Conservation (phyloP, 805 yeast species). For the Wickerhamiella brachini region DNA sequence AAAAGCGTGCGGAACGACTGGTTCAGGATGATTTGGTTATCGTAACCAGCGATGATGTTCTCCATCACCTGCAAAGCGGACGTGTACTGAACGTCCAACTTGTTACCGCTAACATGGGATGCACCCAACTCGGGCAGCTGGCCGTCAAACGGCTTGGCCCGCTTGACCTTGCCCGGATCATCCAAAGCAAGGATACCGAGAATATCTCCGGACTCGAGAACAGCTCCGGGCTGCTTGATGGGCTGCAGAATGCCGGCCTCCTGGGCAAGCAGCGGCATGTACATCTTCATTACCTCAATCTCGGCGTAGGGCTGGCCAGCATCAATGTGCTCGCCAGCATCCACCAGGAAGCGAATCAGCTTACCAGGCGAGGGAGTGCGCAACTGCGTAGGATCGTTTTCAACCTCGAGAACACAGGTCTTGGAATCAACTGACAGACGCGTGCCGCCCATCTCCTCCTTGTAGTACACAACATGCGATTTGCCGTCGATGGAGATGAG, state of each 20-base stretch:
- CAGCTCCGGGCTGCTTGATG: slow-evolving; percentile 97
- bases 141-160: slow-evolving; percentile 89
- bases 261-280: slow-evolving; percentile 90
- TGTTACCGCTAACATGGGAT: slow-evolving; percentile 70
- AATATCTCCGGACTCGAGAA: slow-evolving; percentile 91
- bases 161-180: slow-evolving; percentile 94
- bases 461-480: slow-evolving; percentile 93
- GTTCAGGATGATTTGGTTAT: slow-evolving; percentile 89
- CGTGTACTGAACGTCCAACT: slow-evolving; percentile 63
- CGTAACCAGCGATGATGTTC: slow-evolving; percentile 80
- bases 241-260: slow-evolving; percentile 89
- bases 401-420: slow-evolving; percentile 86
- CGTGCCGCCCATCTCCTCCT: slow-evolving; percentile 92
- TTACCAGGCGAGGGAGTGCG: slow-evolving; percentile 99
- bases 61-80: slow-evolving; percentile 45
- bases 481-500: slow-evolving; percentile 79
- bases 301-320: slow-evolving; percentile 95
- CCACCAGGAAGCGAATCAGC: slow-evolving; percentile 82
- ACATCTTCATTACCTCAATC: slow-evolving; percentile 99
- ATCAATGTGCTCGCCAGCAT: slow-evolving; percentile 82
- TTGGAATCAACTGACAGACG: slow-evolving; percentile 90
- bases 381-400: slow-evolving; percentile 96
- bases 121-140: slow-evolving; percentile 81
- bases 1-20: slow-evolving; percentile 62
- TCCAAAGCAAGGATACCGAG: slow-evolving; percentile 88